Conservation (phyloP, 164 flowering plant species). For the Liriodendron chinense region DNA sequence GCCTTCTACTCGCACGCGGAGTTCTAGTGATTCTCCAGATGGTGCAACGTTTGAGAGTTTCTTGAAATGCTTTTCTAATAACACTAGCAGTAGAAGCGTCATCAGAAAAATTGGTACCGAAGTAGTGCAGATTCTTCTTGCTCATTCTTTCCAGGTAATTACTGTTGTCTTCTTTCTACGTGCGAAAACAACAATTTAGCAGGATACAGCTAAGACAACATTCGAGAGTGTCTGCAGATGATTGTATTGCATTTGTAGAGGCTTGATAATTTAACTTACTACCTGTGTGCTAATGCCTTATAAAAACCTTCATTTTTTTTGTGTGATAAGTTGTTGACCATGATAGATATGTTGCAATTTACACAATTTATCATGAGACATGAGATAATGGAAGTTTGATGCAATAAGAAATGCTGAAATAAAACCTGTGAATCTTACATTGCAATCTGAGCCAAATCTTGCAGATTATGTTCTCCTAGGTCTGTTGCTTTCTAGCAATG, state of each 20-base stretch:
- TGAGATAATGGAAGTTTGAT: too few relatives aligned
- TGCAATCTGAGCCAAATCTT: too few relatives aligned
- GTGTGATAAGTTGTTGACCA: too few relatives aligned
- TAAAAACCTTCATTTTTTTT: background rate
- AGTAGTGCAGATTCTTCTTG: constrained; percentile 56
- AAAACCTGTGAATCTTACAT: too few relatives aligned
- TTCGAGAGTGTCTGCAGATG: background rate
- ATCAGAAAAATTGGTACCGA: constrained; percentile 54
- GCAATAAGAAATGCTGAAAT: too few relatives aligned
- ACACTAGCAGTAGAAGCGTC: constrained; percentile 37
- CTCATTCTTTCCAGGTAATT: constrained; percentile 81
- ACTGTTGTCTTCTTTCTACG: background rate
- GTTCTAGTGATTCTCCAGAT: constrained; percentile 44
- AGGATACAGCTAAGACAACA: background rate
- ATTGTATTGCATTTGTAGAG: background rate
- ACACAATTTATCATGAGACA: too few relatives aligned
- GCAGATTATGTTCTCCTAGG: too few relatives aligned
- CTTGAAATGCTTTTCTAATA: constrained; percentile 54
- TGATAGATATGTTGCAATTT: too few relatives aligned
- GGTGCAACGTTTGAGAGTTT: constrained; percentile 49
- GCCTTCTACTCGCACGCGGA: constrained; percentile 80
- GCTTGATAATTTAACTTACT: background rate
- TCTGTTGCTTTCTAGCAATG: too few relatives aligned
- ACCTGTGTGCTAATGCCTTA: background rate
- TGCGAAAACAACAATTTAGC: background rate